phyloP scores from a whole-genome alignment of 352 stramenopile species.

The Phytophthora megakarya region DNA sequence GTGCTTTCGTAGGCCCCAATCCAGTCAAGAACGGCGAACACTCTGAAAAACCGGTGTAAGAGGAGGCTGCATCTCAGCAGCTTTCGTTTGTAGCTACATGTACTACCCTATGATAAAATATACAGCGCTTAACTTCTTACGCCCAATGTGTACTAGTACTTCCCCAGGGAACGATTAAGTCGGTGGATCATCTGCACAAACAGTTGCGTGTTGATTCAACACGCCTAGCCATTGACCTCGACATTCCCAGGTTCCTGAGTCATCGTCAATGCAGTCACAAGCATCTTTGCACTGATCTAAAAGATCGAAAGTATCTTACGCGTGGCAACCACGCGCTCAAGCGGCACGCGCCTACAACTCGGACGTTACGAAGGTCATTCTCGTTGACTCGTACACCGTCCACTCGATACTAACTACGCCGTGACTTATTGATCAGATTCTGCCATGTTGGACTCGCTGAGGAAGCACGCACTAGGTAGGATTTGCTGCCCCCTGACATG shows the following conservation, averaged over 20 bases:
- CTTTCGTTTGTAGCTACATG: conserved; percentile 26
- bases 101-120: conserved; percentile 14
- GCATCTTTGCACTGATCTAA: neutral
- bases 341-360: neutral
- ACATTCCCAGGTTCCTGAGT: neutral
- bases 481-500: neutral
- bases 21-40: conserved; percentile 30
- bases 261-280: neutral
- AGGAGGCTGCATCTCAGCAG: neutral
- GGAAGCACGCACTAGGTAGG: conserved; percentile 48
- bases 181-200: conserved; percentile 17
- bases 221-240: neutral
- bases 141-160: no score
- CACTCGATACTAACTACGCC: no score
- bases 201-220: neutral
- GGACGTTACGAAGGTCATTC: neutral
- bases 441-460: conserved; percentile 33
- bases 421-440: no score
- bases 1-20: conserved; percentile 38
- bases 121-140: conserved; percentile 17
- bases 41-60: conserved; percentile 31
- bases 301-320: conserved; percentile 7
- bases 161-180: no score
- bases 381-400: neutral
- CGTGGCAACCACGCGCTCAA: neutral